Evolutionary conservation across 176 grass and related monocot species (phyloP).

Genomic region (Thalia dealbata): DNA sequence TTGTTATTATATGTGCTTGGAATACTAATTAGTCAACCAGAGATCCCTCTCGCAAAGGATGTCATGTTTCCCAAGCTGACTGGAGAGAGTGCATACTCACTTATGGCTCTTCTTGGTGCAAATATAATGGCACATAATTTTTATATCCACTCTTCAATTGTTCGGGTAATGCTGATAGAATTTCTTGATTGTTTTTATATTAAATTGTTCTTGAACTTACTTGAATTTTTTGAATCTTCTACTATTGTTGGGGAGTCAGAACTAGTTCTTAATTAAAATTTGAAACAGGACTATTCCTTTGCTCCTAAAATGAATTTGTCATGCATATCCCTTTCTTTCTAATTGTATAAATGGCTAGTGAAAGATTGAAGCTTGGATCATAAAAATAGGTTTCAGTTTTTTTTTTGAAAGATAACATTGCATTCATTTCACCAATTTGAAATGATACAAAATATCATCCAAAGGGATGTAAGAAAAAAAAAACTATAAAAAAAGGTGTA

Average conservation of each 20-base stretch:
- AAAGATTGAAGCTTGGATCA: neutral
- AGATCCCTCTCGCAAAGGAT: constrained; percentile 63
- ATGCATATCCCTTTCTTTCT: neutral
- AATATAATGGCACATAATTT: constrained; percentile 98
- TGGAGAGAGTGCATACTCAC: constrained; percentile 82
- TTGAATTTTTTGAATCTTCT: neutral
- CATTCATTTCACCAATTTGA: too few relatives aligned
- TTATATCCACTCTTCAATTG: constrained; percentile 89
- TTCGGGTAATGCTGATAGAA: constrained; percentile 43
- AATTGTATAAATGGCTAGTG: neutral
- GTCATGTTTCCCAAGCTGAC: constrained; percentile 81
- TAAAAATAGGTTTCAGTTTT: neutral
- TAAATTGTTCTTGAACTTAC: neutral
- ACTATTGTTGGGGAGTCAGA: neutral
- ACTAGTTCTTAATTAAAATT: neutral
- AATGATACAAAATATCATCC: too few relatives aligned
- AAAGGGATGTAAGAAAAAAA: too few relatives aligned
- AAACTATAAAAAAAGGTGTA: too few relatives aligned
- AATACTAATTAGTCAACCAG: constrained; percentile 75
- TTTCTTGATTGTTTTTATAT: neutral
- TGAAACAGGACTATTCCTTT: too few relatives aligned
- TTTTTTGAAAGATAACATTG: too few relatives aligned
- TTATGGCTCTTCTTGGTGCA: constrained; percentile 96
- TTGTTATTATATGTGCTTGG: constrained; percentile 87
- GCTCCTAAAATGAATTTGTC: neutral